Base-by-base conservation (phyloP, 139 green algal species). In the Chlamydomonas sp. region DNA sequence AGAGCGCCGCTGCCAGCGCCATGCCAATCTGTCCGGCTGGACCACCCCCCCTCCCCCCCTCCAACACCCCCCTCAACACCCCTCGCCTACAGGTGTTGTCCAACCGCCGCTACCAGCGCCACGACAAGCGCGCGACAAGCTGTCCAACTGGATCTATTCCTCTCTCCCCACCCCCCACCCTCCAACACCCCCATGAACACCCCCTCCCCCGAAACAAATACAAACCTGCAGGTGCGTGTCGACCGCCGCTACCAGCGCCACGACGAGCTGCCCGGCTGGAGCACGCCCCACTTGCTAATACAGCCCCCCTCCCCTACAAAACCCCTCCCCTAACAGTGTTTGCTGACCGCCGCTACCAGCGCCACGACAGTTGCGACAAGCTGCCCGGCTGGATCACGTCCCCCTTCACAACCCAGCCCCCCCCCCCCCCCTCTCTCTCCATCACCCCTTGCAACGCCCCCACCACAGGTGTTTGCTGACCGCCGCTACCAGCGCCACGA, bases 251-350 rank as follows among this genome's bases (percentile, higher is more conserved):
- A 99, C 79, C 90, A 97, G 77, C 88, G 95, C 29, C 80, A 91
- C 60, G 95, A 99, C 83, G 99, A 99, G 86, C 78, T 97, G 76
- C 91, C 91, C 0, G 67, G 59, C 16, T 99, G 95, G 95, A 99
- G 99, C 73, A 91, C 90, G 0, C 75, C 77, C 4, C 83, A 96
- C 64, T 75, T 99, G 26, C n/a, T n/a, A n/a, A n/a, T n/a, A n/a
- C n/a, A n/a, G n/a, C n/a, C n/a, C n/a, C n/a, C n/a, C n/a, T n/a
- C n/a, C n/a, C n/a, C n/a, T n/a, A n/a, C n/a, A n/a, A n/a, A n/a
- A n/a, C n/a, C n/a, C n/a, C n/a, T n/a, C n/a, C n/a, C n/a, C n/a
- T n/a, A n/a, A n/a, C 93, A 86, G 81, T 93, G 16, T 91, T 94
- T 60, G 87, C 87, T 0, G 88, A 93, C 73, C 86, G 86, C 71